Evolutionary conservation across 2,329 filamentous ascomycete species (phyloP).

Genomic region (Moelleriella libera): DNA sequence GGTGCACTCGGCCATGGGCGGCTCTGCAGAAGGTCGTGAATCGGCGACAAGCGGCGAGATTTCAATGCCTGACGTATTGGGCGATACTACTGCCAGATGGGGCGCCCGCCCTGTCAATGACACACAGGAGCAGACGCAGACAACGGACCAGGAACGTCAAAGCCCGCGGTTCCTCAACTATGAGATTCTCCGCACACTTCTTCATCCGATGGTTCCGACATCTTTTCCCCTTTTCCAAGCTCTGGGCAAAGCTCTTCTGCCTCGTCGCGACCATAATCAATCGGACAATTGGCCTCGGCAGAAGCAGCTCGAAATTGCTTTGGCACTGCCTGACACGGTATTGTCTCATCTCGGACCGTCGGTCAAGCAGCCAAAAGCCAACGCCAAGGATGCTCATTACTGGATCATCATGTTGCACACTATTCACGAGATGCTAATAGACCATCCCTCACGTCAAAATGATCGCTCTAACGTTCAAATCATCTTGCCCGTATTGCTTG

Average conservation of each 20-base stretch:
- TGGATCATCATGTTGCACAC: conserved; percentile 71
- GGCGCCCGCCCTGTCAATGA: too few species aligned
- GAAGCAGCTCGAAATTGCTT: conserved; percentile 40
- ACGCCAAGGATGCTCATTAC: conserved; percentile 58
- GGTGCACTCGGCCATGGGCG: conserved; percentile 5
- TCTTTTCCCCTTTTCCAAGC: conserved; percentile 80
- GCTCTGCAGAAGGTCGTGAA: conserved; percentile 11
- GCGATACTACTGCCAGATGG: conserved; percentile 1
- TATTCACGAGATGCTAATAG: conserved; percentile 65
- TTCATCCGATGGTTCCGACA: conserved; percentile 64
- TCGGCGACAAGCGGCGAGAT: conserved; percentile 6
- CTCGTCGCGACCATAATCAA: conserved; percentile 43
- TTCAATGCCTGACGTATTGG: conserved; percentile 18
- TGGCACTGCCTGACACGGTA: conserved; percentile 57
- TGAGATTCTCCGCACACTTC: conserved; percentile 58
- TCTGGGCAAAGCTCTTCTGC: conserved; percentile 67
- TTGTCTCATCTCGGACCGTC: conserved; percentile 48
- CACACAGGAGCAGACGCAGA: conserved; percentile 6
- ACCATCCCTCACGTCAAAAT: conserved; percentile 36
- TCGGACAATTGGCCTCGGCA: conserved; percentile 46
- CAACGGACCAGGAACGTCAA: conserved; percentile 26
- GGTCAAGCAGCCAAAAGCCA: conserved; percentile 27
- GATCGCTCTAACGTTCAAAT: conserved; percentile 38
- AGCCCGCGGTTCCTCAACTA: conserved; percentile 54
- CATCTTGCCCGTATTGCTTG: conserved; percentile 65